Evolutionary conservation across 306 rosid genomes (phyloP).

Genomic region (Rosa chinensis): DNA sequence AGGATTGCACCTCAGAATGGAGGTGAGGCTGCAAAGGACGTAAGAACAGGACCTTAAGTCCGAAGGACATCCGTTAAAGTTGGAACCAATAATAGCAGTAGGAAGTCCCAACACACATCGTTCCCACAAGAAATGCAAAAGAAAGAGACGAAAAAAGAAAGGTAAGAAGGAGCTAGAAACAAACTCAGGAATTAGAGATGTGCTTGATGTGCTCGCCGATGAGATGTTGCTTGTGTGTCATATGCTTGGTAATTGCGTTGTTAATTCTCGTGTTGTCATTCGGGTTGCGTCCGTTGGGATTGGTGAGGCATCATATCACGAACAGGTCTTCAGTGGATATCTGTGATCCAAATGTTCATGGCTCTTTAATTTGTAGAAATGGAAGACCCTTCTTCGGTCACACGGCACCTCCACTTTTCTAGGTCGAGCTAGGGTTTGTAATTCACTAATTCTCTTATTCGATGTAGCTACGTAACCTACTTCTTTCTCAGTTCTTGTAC

Average conservation of each 20-base stretch:
- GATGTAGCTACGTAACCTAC: background rate
- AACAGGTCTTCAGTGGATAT: background rate
- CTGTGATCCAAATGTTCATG: background rate
- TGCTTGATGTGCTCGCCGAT: background rate
- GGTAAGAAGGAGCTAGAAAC: background rate
- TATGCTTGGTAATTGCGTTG: background rate
- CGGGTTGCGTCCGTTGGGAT: background rate
- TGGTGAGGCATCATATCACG: background rate
- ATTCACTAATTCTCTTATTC: background rate
- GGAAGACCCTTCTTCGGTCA: constrained; percentile 31
- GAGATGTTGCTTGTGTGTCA: background rate
- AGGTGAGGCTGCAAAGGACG: too few species aligned
- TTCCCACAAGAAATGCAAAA: background rate
- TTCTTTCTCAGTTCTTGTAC: background rate
- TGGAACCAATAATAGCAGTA: too few species aligned
- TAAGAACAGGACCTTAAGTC: too few species aligned
- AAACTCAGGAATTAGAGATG: background rate
- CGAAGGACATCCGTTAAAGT: too few species aligned
- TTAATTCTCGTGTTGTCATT: background rate
- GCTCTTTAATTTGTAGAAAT: background rate
- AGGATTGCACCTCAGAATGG: too few species aligned
- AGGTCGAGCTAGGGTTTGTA: background rate
- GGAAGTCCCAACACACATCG: too few species aligned
- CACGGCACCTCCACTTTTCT: constrained; percentile 24
- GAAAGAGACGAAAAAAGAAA: background rate